phyloP scores from a whole-genome alignment of 176 grass and related monocot species.

The Oryza nivara region DNA sequence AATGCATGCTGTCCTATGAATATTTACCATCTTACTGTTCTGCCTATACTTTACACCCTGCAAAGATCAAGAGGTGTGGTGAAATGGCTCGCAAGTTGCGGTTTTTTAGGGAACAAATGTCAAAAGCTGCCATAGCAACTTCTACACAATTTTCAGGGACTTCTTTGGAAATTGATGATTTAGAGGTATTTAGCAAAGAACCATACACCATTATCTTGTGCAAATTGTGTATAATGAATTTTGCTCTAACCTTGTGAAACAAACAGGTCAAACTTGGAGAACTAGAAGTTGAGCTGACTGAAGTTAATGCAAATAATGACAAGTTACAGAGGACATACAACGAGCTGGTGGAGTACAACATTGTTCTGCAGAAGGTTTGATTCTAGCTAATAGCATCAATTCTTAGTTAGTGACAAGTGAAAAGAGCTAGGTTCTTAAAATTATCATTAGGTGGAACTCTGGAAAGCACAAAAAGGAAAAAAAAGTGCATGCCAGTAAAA shows the following conservation, averaged over 20 bases:
- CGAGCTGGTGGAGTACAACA: conserved; percentile 83
- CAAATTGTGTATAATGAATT: not conserved
- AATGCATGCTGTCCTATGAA: conserved; percentile 19
- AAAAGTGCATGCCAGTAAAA: not conserved
- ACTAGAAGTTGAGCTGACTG: conserved; percentile 80
- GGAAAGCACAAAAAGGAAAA: not conserved
- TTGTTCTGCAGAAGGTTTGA: conserved; percentile 93
- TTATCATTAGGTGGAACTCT: not conserved
- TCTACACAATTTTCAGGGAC: conserved; percentile 38
- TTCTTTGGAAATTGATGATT: conserved; percentile 72
- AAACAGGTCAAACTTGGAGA: conserved; percentile 86
- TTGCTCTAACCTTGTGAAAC: conserved; percentile 20
- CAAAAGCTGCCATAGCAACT: conserved; percentile 61
- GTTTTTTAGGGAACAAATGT: conserved; percentile 85
- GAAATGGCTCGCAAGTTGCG: conserved; percentile 87
- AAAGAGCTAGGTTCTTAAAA: not conserved
- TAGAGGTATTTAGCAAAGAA: conserved; percentile 62
- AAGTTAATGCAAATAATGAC: conserved; percentile 91
- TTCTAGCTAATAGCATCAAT: conserved; percentile 5
- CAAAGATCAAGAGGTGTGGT: conserved; percentile 85
- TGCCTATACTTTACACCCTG: not conserved
- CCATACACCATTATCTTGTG: not conserved
- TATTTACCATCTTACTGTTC: conserved; percentile 11
- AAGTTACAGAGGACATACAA: conserved; percentile 87
- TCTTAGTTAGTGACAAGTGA: not conserved